Percentiles rank a stretch among this genome's conserved stretches.
phyloP scores from a whole-genome alignment of 2,329 filamentous ascomycete genomes.

The Incumbomyces delicatus region DNA sequence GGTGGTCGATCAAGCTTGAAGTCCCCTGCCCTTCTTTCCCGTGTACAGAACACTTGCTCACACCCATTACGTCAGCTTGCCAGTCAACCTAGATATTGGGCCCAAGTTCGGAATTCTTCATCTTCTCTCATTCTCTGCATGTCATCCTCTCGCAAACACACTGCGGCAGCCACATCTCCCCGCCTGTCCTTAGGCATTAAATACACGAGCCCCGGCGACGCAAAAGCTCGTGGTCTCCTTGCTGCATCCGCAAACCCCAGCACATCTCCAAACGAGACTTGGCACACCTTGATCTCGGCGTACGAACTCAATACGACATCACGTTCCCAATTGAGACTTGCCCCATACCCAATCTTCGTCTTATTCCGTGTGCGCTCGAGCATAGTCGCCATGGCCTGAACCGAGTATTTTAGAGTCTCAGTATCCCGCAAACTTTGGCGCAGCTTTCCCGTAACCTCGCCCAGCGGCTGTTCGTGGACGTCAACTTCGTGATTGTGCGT shows the following conservation, averaged over 20 bases:
- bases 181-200: constrained; percentile 37
- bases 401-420: neutral
- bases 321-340: constrained; percentile 27
- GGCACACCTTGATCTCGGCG: constrained; percentile 38
- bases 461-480: constrained; percentile 31
- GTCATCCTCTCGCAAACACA: constrained; percentile 42
- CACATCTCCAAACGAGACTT: constrained; percentile 39
- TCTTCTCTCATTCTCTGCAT: constrained; percentile 37
- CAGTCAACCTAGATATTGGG: constrained; percentile 26
- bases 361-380: constrained; percentile 15
- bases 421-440: constrained; percentile 21
- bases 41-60: no score
- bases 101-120: constrained; percentile 33
- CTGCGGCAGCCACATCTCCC: constrained; percentile 35
- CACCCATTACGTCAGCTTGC: no score
- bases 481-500: constrained; percentile 35
- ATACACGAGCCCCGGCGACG: constrained; percentile 41
- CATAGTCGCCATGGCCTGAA: neutral
- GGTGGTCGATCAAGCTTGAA: no score
- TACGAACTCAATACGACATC: constrained; percentile 49
- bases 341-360: constrained; percentile 27
- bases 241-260: constrained; percentile 41
- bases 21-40: no score
- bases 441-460: constrained; percentile 29
- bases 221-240: constrained; percentile 38